phyloP scores from a whole-genome alignment of 306 rosid species.

The Casuarina equisetifolia region DNA sequence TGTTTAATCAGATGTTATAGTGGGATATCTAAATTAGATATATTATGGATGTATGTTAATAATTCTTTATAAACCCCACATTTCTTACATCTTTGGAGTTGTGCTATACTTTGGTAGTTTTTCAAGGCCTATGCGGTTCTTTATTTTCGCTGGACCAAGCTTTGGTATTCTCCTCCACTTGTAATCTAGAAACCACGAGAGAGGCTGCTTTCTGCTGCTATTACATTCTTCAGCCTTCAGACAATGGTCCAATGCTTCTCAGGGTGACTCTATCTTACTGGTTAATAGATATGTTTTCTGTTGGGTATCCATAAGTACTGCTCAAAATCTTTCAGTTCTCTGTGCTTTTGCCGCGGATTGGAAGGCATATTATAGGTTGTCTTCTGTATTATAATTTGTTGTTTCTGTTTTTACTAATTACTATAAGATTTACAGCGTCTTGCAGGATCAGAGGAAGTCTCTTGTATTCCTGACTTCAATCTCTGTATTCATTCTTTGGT shows the following conservation, averaged over 20 bases:
- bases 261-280: slow-evolving; percentile 43
- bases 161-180: slow-evolving; percentile 33
- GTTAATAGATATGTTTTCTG: not conserved
- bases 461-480: slow-evolving; percentile 41
- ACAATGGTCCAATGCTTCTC: slow-evolving; percentile 68
- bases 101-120: slow-evolving; percentile 29
- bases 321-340: not conserved
- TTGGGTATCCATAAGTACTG: not conserved
- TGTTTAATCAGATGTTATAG: slow-evolving; percentile 5
- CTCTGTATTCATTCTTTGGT: slow-evolving; percentile 38
- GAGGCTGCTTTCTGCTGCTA: slow-evolving; percentile 62
- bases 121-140: slow-evolving; percentile 30
- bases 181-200: slow-evolving; percentile 54
- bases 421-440: slow-evolving; percentile 55
- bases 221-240: slow-evolving; percentile 69
- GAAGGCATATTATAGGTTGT: slow-evolving; percentile 20
- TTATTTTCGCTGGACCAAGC: slow-evolving; percentile 35
- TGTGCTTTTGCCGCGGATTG: slow-evolving; percentile 6
- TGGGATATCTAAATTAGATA: slow-evolving; percentile 3
- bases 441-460: slow-evolving; percentile 80
- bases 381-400: slow-evolving; percentile 23
- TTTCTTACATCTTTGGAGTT: slow-evolving; percentile 21
- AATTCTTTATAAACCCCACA: slow-evolving; percentile 22
- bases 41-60: slow-evolving; percentile 12
- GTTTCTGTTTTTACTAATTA: slow-evolving; percentile 18